Percentiles rank a stretch among this genome's conserved stretches.
phyloP scores from a whole-genome alignment of 2,329 filamentous ascomycete species.

The Colletotrichum liaoningense region DNA sequence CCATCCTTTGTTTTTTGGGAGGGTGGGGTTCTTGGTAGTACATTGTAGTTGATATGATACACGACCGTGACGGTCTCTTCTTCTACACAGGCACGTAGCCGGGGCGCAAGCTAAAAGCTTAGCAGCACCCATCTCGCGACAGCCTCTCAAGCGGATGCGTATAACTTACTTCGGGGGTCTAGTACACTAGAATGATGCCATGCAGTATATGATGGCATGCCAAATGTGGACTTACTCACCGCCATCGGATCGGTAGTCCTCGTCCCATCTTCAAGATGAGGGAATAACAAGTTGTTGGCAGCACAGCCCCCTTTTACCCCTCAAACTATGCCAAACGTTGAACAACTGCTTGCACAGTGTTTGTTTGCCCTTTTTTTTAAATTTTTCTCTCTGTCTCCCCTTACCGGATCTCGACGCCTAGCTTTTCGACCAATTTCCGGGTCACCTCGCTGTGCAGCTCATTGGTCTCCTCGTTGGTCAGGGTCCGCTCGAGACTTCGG shows the following conservation, averaged over 20 bases:
- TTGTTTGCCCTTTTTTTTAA: too few species aligned
- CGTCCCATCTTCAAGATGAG: slow-evolving; percentile 22
- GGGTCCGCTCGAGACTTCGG: slow-evolving; percentile 87
- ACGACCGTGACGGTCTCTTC: slow-evolving; percentile 4
- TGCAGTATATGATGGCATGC: not conserved
- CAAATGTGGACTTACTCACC: not conserved
- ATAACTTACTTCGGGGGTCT: not conserved
- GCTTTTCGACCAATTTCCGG: slow-evolving; percentile 71
- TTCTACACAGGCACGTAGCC: not conserved
- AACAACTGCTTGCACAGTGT: not conserved
- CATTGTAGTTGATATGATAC: slow-evolving; percentile 34
- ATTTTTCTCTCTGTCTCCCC: slow-evolving; percentile 42
- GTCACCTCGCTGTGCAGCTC: slow-evolving; percentile 77
- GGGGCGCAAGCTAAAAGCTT: not conserved
- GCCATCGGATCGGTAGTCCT: slow-evolving; percentile 5
- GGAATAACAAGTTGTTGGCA: slow-evolving; percentile 7
- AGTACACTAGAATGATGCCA: not conserved
- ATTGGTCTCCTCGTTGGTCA: slow-evolving; percentile 87
- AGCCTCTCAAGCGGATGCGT: not conserved
- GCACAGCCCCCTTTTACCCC: slow-evolving; percentile 35
- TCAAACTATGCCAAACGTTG: slow-evolving; percentile 13
- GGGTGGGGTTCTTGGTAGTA: slow-evolving; percentile 11
- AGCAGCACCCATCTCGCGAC: slow-evolving; percentile 5
- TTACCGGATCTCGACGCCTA: slow-evolving; percentile 81
- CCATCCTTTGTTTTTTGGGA: not conserved